Evolutionary conservation across 371 early-diverging fungal genomes (phyloP).

Genomic region (Mortierella sp.): DNA sequence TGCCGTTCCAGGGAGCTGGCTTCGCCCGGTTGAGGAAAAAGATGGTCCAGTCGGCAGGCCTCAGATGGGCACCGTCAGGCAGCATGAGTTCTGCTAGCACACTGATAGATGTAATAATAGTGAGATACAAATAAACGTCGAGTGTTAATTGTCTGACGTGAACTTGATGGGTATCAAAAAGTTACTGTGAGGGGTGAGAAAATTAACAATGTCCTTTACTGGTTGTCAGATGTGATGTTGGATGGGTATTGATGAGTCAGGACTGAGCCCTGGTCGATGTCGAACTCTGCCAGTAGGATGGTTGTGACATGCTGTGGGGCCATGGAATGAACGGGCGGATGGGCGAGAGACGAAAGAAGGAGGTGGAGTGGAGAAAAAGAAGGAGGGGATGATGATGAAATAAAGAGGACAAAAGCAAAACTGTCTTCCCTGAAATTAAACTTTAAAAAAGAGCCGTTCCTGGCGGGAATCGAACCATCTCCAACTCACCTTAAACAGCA

Average conservation of each 20-base stretch:
- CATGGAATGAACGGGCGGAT: slow-evolving; percentile 22
- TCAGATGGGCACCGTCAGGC: slow-evolving; percentile 95
- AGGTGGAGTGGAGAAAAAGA: neutral
- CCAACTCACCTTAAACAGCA: neutral
- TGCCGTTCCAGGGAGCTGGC: slow-evolving; percentile 65
- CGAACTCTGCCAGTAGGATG: slow-evolving; percentile 93
- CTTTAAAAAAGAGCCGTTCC: neutral
- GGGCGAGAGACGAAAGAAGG: neutral
- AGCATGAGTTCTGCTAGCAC: slow-evolving; percentile 95
- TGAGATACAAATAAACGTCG: neutral
- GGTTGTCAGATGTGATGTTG: slow-evolving; percentile 88
- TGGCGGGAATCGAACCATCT: neutral
- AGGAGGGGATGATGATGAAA: neutral
- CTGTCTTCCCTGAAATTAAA: neutral
- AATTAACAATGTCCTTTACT: slow-evolving; percentile 62
- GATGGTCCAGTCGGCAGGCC: slow-evolving; percentile 96
- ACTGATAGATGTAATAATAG: slow-evolving; percentile 52
- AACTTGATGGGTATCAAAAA: too few relatives aligned
- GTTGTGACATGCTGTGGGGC: slow-evolving; percentile 79
- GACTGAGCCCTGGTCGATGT: slow-evolving; percentile 91
- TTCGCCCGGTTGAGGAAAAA: slow-evolving; percentile 89
- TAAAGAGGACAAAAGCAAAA: neutral
- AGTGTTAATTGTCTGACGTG: neutral
- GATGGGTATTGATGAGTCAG: slow-evolving; percentile 89
- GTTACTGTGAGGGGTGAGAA: neutral